A percentile compares a stretch with the other conserved stretches of the same genome.
phyloP scores from a whole-genome alignment of 2,329 filamentous ascomycete genomes.

The Ramularia collo-cygni region DNA sequence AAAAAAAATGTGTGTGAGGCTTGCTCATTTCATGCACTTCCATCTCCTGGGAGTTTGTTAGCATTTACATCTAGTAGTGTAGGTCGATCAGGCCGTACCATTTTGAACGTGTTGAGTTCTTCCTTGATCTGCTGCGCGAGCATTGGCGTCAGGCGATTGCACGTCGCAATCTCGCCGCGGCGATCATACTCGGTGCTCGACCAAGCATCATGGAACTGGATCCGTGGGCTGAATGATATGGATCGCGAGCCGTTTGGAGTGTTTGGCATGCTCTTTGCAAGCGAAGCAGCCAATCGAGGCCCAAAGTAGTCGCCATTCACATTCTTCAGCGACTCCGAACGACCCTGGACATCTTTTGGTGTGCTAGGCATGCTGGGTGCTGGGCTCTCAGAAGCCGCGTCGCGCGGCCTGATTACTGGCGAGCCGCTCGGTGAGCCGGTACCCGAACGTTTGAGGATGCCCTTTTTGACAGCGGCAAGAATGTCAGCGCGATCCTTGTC shows the following conservation, averaged over 20 bases:
- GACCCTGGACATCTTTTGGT: constrained; percentile 66
- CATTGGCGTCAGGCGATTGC: constrained; percentile 94
- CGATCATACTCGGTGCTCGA: constrained; percentile 92
- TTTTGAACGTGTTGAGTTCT: constrained; percentile 98
- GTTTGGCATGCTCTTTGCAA: constrained; percentile 71
- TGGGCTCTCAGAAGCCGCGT: constrained; percentile 65
- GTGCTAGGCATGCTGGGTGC: constrained; percentile 83
- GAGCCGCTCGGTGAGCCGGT: constrained; percentile 61
- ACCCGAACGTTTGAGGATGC: constrained; percentile 78
- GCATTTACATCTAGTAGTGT: constrained; percentile 19
- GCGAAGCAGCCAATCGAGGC: constrained; percentile 60
- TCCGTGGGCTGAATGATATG: constrained; percentile 78
- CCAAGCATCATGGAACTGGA: constrained; percentile 96
- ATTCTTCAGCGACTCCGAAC: constrained; percentile 39
- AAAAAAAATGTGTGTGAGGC: constrained; percentile 99
- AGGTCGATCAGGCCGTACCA: constrained; percentile 55
- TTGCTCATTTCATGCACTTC: constrained; percentile 98
- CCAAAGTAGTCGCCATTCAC: constrained; percentile 87
- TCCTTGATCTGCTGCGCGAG: constrained; percentile 99
- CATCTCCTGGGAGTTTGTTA: constrained; percentile 73
- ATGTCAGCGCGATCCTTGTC: constrained; percentile 88
- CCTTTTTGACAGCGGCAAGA: constrained; percentile 85
- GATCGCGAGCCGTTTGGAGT: constrained; percentile 64
- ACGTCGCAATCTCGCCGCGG: constrained; percentile 91
- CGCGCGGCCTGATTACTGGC: constrained; percentile 57